Conservation (phyloP, 371 early-diverging fungal species). For the Dichotomocladium elegans region DNA sequence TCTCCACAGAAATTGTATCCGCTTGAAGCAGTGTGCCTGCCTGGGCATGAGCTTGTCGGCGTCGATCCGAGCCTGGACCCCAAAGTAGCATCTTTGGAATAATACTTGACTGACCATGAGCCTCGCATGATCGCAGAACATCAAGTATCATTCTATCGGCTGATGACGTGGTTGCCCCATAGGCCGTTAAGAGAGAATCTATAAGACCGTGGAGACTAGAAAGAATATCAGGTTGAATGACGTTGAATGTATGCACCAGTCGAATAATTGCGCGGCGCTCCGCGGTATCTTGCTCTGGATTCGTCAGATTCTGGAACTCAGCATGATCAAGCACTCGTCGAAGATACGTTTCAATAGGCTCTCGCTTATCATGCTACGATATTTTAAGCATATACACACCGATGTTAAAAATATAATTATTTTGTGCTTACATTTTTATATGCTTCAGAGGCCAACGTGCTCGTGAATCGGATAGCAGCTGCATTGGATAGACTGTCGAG, state of each 20-base stretch:
- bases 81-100: slow-evolving; percentile 48
- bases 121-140: slow-evolving; percentile 44
- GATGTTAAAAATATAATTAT: too few species aligned
- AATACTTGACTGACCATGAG: slow-evolving; percentile 42
- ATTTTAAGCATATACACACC: too few species aligned
- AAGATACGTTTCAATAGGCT: slow-evolving; percentile 40
- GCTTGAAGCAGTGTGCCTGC: slow-evolving; percentile 31
- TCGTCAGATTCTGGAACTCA: slow-evolving; percentile 26
- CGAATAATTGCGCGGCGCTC: slow-evolving; percentile 45
- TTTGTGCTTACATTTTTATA: slow-evolving; percentile 30
- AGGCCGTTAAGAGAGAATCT: slow-evolving; percentile 49
- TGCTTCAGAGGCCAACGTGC: slow-evolving; percentile 16
- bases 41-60: slow-evolving; percentile 38
- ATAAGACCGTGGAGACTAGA: slow-evolving; percentile 45
- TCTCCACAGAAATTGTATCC: slow-evolving; percentile 44
- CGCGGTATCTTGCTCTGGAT: slow-evolving; percentile 11
- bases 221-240: slow-evolving; percentile 38
- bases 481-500: slow-evolving; percentile 39
- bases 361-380: slow-evolving; percentile 20
- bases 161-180: slow-evolving; percentile 50
- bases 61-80: slow-evolving; percentile 54
- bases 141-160: slow-evolving; percentile 50
- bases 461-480: slow-evolving; percentile 32
- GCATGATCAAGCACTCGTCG: slow-evolving; percentile 39
- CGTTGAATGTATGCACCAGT: slow-evolving; percentile 44